A percentile compares a stretch with the other conserved stretches of the same genome.
Conservation (phyloP, 2,329 filamentous ascomycete genomes). For the Purpureocillium takamizusanense region DNA sequence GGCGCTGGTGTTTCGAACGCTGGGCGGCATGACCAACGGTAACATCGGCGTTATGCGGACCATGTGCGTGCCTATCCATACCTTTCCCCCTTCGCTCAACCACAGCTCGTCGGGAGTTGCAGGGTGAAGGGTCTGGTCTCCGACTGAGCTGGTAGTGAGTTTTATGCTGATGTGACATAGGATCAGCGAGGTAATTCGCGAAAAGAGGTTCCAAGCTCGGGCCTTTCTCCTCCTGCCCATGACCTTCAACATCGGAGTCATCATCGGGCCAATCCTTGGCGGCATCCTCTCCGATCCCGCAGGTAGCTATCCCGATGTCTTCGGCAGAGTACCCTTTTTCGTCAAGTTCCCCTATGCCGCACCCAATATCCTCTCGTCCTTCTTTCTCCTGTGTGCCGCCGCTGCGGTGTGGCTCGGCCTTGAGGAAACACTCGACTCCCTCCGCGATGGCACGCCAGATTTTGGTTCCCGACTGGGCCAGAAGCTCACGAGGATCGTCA, state of each 20-base stretch:
- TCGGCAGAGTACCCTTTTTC: slow-evolving; percentile 38
- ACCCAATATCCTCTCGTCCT: slow-evolving; percentile 43
- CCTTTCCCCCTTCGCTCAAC: too few relatives aligned
- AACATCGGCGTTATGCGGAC: slow-evolving; percentile 66
- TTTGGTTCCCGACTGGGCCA: slow-evolving; percentile 30
- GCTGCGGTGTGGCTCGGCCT: slow-evolving; percentile 39
- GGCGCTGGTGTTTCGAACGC: slow-evolving; percentile 61
- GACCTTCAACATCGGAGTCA: slow-evolving; percentile 63
- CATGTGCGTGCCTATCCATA: slow-evolving; percentile 36
- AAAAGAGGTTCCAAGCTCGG: slow-evolving; percentile 55
- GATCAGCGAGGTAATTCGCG: slow-evolving; percentile 61
- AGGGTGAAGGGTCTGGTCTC: too few relatives aligned
- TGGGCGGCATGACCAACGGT: slow-evolving; percentile 64
- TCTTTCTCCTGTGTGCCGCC: slow-evolving; percentile 35
- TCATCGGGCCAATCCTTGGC: slow-evolving; percentile 61
- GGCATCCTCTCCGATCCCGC: slow-evolving; percentile 60
- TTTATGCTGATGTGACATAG: slow-evolving; percentile 8
- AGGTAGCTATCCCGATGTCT: slow-evolving; percentile 44
- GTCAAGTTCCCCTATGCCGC: slow-evolving; percentile 41
- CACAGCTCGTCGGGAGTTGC: too few relatives aligned
- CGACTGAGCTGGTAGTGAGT: too few relatives aligned
- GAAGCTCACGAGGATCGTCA: slow-evolving; percentile 20
- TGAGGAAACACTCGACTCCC: slow-evolving; percentile 43
- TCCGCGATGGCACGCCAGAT: slow-evolving; percentile 29
- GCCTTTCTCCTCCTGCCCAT: slow-evolving; percentile 72